Percentiles rank a stretch among this genome's conserved stretches.
phyloP scores from a whole-genome alignment of 768 basidiomycete genomes.

The Phylloporus scabripes region DNA sequence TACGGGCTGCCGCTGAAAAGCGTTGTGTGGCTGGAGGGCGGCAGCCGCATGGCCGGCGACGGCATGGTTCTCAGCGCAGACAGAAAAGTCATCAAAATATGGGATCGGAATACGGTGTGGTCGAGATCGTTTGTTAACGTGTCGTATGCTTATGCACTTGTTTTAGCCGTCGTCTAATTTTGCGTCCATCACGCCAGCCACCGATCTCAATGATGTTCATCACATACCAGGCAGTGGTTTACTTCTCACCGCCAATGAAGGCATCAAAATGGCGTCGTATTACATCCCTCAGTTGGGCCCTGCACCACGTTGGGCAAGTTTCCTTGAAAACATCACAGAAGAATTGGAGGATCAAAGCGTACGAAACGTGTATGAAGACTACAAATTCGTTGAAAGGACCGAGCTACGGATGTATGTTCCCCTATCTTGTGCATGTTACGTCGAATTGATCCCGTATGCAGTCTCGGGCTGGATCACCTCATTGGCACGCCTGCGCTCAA shows the following conservation, averaged over 20 bases:
- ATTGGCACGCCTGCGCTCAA: slow-evolving; percentile 93
- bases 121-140: background rate
- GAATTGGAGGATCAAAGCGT: slow-evolving; percentile 90
- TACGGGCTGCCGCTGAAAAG: slow-evolving; percentile 87
- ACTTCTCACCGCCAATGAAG: slow-evolving; percentile 90
- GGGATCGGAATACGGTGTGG: slow-evolving; percentile 81
- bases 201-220: slow-evolving; percentile 86
- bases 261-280: slow-evolving; percentile 92
- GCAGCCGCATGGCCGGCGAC: slow-evolving; percentile 76
- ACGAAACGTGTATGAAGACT: slow-evolving; percentile 87
- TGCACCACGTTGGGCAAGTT: slow-evolving; percentile 94
- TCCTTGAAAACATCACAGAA: slow-evolving; percentile 97
- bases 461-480: slow-evolving; percentile 92
- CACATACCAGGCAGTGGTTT: slow-evolving; percentile 87
- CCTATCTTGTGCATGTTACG: background rate
- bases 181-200: slow-evolving; percentile 85
- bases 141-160: slow-evolving; percentile 1
- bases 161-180: slow-evolving; percentile 78
- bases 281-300: slow-evolving; percentile 96
- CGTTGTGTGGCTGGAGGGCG: slow-evolving; percentile 87
- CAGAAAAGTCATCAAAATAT: slow-evolving; percentile 95
- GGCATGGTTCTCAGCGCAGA: slow-evolving; percentile 90
- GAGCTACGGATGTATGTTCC: slow-evolving; percentile 76
- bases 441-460: slow-evolving; percentile 27
- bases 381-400: slow-evolving; percentile 88